Base-by-base conservation (phyloP, 345 rosid species). In the Cardiospermum halicacabum region DNA sequence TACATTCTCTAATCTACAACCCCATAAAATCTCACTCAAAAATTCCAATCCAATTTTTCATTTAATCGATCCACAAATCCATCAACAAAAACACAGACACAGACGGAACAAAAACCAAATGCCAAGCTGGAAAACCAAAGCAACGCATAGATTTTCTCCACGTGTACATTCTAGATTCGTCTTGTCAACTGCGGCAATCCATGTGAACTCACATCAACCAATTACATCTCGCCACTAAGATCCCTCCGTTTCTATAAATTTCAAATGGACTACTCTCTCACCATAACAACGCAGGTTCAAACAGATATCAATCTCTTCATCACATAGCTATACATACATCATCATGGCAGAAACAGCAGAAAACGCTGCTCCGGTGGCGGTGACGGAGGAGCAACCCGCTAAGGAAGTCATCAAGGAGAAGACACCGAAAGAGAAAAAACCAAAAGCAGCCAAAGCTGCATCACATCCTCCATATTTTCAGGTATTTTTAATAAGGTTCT, bases 381-480 rank as follows among this genome's bases (percentile, higher is more conserved):
- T 70, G 55, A 65, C 56, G 5, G 22, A 54, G 19, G 83, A 74
- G 70, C 79, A 75, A 66, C 49, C 70, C n/a, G n/a, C n/a, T n/a
- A 69, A 68, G 75, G 60, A 63, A 59, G 65, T n/a, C 5, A 58
- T 77, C 71, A 74, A 67, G 49, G 87, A 80, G 69, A 78, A 70
- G 71, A 82, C 74, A 48, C 74, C 81, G 0, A 77, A 68, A 58
- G 76, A 77, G 57, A 84, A 78, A 64, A 84, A 81, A 70, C 78
- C 68, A 0, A 72, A 25, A 50, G 75, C 70, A 63, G 57, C 84
- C 3, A 90, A 78, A 78, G 18, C 83, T 5, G 71, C 77, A 11
- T 37, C 89, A 42, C 98, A 87, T 68, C 98, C 95, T 53, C 96
- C 95, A 15, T 89, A 92, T 39, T 85, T 89, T 50, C 83, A 89